Conservation (phyloP, 2,329 filamentous ascomycete genomes). For the Calonectria honghensis region DNA sequence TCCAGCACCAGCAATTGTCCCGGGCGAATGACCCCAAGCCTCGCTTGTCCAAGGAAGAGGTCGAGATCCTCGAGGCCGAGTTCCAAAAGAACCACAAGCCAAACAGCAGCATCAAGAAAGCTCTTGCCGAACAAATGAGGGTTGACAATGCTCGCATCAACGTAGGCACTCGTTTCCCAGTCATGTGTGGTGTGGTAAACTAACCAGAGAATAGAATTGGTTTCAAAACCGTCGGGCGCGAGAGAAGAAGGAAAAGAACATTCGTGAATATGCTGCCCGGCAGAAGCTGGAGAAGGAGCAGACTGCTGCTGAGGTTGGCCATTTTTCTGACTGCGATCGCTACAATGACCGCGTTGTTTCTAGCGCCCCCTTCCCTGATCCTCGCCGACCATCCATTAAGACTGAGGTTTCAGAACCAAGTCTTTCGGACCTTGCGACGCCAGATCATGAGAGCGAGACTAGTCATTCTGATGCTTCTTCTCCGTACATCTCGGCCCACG, state of each 20-base stretch:
- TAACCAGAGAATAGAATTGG: constrained; percentile 75
- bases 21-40: constrained; percentile 70
- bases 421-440: constrained; percentile 41
- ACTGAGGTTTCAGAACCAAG: constrained; percentile 31
- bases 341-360: constrained; percentile 63
- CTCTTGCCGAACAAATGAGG: constrained; percentile 76
- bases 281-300: constrained; percentile 61
- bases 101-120: constrained; percentile 76
- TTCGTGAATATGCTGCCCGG: constrained; percentile 63
- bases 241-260: constrained; percentile 78
- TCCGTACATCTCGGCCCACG: constrained; percentile 47
- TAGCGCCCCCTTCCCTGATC: constrained; percentile 63
- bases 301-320: constrained; percentile 48
- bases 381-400: constrained; percentile 45
- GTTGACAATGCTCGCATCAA: constrained; percentile 80
- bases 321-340: constrained; percentile 56
- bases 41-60: constrained; percentile 75
- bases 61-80: constrained; percentile 75
- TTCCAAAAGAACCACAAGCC: constrained; percentile 80
- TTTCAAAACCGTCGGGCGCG: constrained; percentile 80
- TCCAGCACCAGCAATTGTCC: constrained; percentile 62
- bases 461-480: constrained; percentile 55
- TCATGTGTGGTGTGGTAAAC: constrained; percentile 33
- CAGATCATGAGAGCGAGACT: constrained; percentile 55
- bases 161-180: constrained; percentile 61